phyloP scores from a whole-genome alignment of 305 asterid species.

The Solanum hybrid region DNA sequence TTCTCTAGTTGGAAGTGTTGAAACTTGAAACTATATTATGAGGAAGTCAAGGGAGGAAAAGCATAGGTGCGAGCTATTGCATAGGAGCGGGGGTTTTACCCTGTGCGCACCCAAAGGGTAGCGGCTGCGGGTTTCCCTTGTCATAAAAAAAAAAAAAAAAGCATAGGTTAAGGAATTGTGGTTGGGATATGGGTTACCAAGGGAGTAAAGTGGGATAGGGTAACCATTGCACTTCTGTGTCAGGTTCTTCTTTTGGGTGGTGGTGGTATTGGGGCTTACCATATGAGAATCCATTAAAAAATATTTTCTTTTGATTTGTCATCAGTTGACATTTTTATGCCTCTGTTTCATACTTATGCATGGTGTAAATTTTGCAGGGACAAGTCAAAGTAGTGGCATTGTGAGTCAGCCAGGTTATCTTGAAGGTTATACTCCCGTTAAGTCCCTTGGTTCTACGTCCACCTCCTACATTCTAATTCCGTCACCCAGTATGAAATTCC shows the following conservation, averaged over 20 bases:
- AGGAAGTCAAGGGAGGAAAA: background rate
- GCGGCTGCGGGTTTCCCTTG: too few species aligned
- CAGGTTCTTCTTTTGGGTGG: background rate
- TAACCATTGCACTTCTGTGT: background rate
- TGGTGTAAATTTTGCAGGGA: constrained; percentile 36
- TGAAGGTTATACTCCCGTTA: constrained; percentile 90
- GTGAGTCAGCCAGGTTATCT: constrained; percentile 63
- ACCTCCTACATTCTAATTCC: constrained; percentile 81
- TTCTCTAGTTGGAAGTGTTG: background rate
- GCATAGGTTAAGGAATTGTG: background rate
- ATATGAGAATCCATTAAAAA: background rate
- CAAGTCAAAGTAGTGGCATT: constrained; percentile 59
- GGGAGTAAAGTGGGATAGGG: constrained; percentile 2
- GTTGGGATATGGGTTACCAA: background rate
- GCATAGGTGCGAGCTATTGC: background rate
- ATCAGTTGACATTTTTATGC: background rate
- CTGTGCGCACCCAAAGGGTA: too few species aligned
- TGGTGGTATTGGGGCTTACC: background rate
- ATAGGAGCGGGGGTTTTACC: too few species aligned
- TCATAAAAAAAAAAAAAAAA: background rate
- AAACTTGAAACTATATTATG: background rate
- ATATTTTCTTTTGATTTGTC: background rate
- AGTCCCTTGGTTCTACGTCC: constrained; percentile 78
- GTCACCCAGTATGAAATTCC: constrained; percentile 84
- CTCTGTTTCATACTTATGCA: background rate